Conservation (phyloP, 805 yeast genomes). For the Tetrapisispora taiwanensis region DNA sequence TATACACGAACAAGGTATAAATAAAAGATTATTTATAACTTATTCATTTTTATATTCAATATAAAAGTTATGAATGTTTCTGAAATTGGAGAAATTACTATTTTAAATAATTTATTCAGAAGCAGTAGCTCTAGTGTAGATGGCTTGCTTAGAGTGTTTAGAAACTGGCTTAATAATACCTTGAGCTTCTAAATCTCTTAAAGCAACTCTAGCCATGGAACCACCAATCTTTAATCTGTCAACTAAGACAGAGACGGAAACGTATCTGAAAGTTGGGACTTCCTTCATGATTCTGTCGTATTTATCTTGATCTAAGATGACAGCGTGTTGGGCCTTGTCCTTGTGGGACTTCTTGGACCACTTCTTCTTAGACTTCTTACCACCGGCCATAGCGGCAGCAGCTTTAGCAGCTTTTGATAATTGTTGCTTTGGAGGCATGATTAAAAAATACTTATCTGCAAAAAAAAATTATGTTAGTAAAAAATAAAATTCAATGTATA, state of each 20-base stretch:
- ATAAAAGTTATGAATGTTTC: background rate
- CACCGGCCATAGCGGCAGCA: conserved; percentile 99
- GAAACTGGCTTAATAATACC: conserved; percentile 92
- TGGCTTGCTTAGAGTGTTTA: conserved; percentile 92
- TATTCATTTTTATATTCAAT: background rate
- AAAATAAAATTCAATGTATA: background rate
- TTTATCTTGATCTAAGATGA: conserved; percentile 94
- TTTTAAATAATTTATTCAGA: conserved; percentile 37
- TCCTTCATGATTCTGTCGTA: conserved; percentile 99
- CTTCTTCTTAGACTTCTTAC: conserved; percentile 99
- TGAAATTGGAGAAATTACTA: background rate
- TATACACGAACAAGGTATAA: background rate
- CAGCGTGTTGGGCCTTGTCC: conserved; percentile 99
- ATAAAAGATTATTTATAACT: too few species aligned
- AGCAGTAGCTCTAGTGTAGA: conserved; percentile 80
- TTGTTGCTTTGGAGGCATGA: conserved; percentile 99
- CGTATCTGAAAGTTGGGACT: conserved; percentile 97
- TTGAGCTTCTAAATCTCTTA: conserved; percentile 86
- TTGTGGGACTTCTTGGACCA: conserved; percentile 99
- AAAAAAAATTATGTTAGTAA: background rate
- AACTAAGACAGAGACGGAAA: conserved; percentile 94
- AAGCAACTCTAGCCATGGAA: conserved; percentile 96
- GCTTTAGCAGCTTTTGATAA: conserved; percentile 99
- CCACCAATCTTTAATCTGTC: conserved; percentile 99
- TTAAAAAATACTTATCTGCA: conserved; percentile 11